These are phyloP conservation scores for Sclerotinia minor DNA, from an alignment of 2,329 filamentous ascomycete genomes.

Conservation along the genomic window DNA sequence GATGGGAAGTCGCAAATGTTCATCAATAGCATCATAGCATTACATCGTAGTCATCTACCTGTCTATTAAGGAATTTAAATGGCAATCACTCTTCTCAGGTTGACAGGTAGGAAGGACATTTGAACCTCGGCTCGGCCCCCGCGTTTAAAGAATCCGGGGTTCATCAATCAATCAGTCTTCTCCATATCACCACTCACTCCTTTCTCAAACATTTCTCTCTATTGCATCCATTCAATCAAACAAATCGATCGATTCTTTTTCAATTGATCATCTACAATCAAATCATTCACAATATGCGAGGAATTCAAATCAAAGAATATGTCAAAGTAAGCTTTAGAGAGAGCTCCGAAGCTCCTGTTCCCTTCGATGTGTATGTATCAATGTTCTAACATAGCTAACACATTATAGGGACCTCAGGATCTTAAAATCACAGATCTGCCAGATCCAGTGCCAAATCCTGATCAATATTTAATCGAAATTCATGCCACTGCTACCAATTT, in stretches of 20 bases:
- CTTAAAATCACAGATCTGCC: slow-evolving; percentile 74
- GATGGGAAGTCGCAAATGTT: no score
- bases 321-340: slow-evolving; percentile 58
- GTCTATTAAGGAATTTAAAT: no score
- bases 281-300: slow-evolving; percentile 60
- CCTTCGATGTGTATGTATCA: neutral
- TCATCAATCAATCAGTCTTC: neutral
- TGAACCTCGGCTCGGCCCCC: slow-evolving; percentile 19
- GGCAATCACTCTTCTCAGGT: neutral
- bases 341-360: neutral
- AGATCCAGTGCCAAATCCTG: slow-evolving; percentile 66
- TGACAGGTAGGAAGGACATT: neutral
- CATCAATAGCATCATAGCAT: no score
- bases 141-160: slow-evolving; percentile 15
- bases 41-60: no score
- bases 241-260: no score
- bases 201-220: neutral
- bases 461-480: slow-evolving; percentile 85
- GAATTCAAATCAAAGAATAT: slow-evolving; percentile 72
- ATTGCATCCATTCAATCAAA: neutral
- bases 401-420: slow-evolving; percentile 68
- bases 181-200: neutral
- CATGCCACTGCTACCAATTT: slow-evolving; percentile 91
- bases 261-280: neutral
- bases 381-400: slow-evolving; percentile 2